phyloP scores from a whole-genome alignment of 139 green algal species.

The Yamagishiella unicocca region DNA sequence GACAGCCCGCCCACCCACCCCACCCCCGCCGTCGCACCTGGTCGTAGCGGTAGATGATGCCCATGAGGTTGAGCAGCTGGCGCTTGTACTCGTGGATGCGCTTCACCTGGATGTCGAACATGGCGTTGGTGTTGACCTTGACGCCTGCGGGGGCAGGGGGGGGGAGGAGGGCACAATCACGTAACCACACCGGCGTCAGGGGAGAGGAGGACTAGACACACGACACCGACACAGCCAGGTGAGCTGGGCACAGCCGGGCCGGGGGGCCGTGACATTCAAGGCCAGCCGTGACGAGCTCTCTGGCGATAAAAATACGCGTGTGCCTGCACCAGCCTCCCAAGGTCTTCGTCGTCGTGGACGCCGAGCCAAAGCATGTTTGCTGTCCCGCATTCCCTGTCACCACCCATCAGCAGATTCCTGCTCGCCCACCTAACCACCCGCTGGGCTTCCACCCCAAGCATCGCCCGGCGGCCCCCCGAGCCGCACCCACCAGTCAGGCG shows the following conservation, averaged over 20 bases:
- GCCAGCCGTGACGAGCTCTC: too few species aligned
- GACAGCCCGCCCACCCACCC: neutral
- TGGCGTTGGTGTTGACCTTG: constrained; percentile 75
- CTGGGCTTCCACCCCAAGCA: neutral
- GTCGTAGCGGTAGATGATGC: constrained; percentile 89
- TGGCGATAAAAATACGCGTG: too few species aligned
- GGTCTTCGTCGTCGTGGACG: too few species aligned
- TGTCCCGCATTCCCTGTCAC: too few species aligned
- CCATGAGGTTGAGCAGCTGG: constrained; percentile 91
- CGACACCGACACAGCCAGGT: too few species aligned
- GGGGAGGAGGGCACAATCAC: neutral
- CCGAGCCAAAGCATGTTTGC: too few species aligned
- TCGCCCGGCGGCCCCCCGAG: neutral
- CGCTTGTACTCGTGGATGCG: constrained; percentile 97
- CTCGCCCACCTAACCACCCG: neutral
- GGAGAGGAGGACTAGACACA: neutral
- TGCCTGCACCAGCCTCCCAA: too few species aligned
- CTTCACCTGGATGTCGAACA: constrained; percentile 98
- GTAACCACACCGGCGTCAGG: too few species aligned
- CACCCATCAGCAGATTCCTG: too few species aligned
- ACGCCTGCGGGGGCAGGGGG: constrained; percentile 65
- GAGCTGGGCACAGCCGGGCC: too few species aligned
- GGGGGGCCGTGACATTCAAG: too few species aligned
- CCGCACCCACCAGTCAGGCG: constrained; percentile 50
- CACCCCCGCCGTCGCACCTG: constrained; percentile 5